A percentile compares a stretch with the other conserved stretches of the same genome.
These are phyloP conservation scores for Massariosphaeria phaeospora DNA, from an alignment of 495 filamentous ascomycete genomes.

Conservation along the genomic window DNA sequence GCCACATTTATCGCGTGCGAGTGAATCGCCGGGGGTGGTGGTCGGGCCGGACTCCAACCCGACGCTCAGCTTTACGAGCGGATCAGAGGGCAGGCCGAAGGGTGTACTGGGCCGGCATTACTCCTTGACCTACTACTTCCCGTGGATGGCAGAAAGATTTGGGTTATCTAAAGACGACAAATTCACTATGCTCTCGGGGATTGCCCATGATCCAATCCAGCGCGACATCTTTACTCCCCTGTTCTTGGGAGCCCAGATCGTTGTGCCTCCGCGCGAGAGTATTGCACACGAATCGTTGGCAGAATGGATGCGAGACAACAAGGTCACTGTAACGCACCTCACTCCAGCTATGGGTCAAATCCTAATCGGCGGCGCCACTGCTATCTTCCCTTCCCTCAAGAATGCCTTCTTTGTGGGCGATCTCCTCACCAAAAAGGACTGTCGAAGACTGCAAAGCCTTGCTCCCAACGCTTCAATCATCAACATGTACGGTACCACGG, in stretches of 20 bases:
- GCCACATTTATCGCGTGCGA: conserved; percentile 48
- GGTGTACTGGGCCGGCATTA: conserved; percentile 88
- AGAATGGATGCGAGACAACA: conserved; percentile 81
- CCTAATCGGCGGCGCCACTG: conserved; percentile 72
- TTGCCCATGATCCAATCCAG: conserved; percentile 81
- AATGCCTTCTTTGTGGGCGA: conserved; percentile 93
- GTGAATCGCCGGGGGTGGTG: conserved; percentile 60
- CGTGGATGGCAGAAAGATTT: conserved; percentile 88
- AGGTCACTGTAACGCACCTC: conserved; percentile 80
- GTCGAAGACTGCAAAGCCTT: conserved; percentile 68
- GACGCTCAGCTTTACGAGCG: conserved; percentile 80
- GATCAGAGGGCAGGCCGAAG: conserved; percentile 79
- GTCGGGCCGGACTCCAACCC: conserved; percentile 89
- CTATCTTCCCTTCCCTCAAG: conserved; percentile 70
- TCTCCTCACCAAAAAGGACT: conserved; percentile 81
- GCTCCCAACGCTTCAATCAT: conserved; percentile 76
- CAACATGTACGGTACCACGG: conserved; percentile 91
- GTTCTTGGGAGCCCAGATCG: conserved; percentile 75
- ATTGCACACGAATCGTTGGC: conserved; percentile 86
- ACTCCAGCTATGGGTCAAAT: conserved; percentile 98
- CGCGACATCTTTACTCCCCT: conserved; percentile 92
- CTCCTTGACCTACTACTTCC: conserved; percentile 78
- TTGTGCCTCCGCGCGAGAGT: conserved; percentile 77
- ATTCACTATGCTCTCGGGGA: conserved; percentile 69
- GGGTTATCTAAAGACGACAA: conserved; percentile 65